Evolutionary conservation across 2,329 filamentous ascomycete genomes (phyloP), one percentile per base, ranked within the genome.

Genomic region (Camptophora hylomeconis): DNA sequence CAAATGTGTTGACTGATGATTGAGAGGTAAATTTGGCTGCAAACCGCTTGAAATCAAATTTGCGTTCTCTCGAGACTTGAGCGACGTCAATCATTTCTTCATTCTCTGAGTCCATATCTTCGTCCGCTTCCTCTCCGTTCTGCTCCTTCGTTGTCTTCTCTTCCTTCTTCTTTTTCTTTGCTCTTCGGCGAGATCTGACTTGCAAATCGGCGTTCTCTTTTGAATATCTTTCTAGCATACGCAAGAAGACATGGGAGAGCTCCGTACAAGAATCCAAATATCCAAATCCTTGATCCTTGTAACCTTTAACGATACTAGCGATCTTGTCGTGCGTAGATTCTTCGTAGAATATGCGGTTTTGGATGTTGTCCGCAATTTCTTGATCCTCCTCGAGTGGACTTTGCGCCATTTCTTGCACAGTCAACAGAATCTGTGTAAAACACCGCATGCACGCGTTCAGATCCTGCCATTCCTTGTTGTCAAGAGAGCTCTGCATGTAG

Each of bases 301-400:
- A 95, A n/a, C 69, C 76, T 38, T 78, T 69, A 1, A 87, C 65
- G 30, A 94, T 80, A 35, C 75, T 71, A 17, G 87, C 69, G 28
- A 98, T 71, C 14, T 80, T 69, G 37, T 98, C 87, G 47, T 98
- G 86, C 0, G 86, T 94, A 1, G 81, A 72, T 48, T 95, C 84
- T 54, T 98, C 89, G 56, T 98, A 98, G 52, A 98, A 98, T n/a
- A 98, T 82, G 37, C 87, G 81, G 45, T 80, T 92, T 29, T 93
- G 72, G 8, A 92, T 94, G 44, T 98, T 98, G 50, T 98, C 87
- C 1, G 89, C 87, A 50, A 98, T 95, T 45, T 95, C 89, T 48
- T 92, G 80, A 42, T 98, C 82, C n/a, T 94, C 86, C 38, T 94
- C 86, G 17, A 81, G 69, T 1, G 71, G 67, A 1, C 82, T 89